Base-by-base conservation (phyloP, 805 yeast species). In the Starmerella geochares region DNA sequence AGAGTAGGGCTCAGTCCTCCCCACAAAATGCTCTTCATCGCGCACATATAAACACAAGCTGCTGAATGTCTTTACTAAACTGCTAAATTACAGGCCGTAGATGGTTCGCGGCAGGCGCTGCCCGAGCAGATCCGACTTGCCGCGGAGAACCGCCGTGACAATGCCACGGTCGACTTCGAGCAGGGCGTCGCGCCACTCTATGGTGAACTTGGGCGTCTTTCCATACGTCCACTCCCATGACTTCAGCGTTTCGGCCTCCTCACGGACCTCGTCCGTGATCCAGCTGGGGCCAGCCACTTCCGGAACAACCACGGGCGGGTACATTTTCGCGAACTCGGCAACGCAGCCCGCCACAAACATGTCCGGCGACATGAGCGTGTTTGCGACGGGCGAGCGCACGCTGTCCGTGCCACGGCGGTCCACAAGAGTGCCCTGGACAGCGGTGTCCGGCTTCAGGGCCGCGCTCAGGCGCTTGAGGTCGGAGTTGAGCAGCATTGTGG, bases 401-500 rank as follows among this genome's bases (percentile, higher is more conserved):
- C 95, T 85, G 28, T 76, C 78, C 1, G 90, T 86, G 9, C 81
- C 76, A 29, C 71, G 66, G 25, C 71, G 71, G 17, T 64, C 69
- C 1, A 81, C 70, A 1, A 56, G 51, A 0, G 77, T 78, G 29
- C 56, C 56, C 39, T 49, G 48, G 24, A 67, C 56, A 3, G 65
- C 56, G 1, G 65, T 54, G 38, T n/a, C n/a, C n/a, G 71, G 73
- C 31, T 74, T 72, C 51, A 92, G 69, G 13, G 86, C 62, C n/a
- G 76, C 70, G 1, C 79, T 70, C 51, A 92, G 69, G 0, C 72
- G 65, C n/a, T 71, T 71, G 23, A 92, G 66, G 33, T 79, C 71
- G 37, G 94, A 79, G 48, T 76, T 68, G 21, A 92, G 68, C 7
- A 92, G 70, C 95, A 92, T 85, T 0, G 99, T 92, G 0, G 96